phyloP scores from a whole-genome alignment of 345 rosid species.

The Syzygium aromaticum region DNA sequence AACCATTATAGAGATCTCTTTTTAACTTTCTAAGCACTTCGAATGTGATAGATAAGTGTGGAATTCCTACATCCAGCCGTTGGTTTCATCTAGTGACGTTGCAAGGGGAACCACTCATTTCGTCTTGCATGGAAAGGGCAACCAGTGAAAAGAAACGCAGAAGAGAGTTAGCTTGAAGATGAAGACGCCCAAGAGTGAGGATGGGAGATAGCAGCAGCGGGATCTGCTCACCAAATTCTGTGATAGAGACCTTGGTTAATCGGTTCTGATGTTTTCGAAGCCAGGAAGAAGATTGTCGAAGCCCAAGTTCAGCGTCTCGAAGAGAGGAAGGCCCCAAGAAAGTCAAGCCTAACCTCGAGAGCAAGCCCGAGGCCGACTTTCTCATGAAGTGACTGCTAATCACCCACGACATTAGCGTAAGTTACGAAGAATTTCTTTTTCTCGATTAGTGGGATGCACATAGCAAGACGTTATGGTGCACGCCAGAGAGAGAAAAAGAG shows the following conservation, averaged over 20 bases:
- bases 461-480: neutral
- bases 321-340: neutral
- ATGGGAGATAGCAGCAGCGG: no score
- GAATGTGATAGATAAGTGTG: no score
- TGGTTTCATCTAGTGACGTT: no score
- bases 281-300: neutral
- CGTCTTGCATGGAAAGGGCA: no score
- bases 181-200: no score
- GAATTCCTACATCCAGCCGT: no score
- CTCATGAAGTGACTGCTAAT: neutral
- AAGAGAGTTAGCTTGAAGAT: no score
- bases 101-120: no score
- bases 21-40: no score
- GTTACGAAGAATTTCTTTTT: neutral
- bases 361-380: neutral
- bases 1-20: no score
- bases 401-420: neutral
- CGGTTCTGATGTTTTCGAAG: neutral
- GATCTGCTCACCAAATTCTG: no score
- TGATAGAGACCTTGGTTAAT: neutral
- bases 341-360: neutral
- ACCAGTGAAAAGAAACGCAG: no score
- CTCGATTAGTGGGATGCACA: neutral
- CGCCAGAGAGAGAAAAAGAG: neutral
- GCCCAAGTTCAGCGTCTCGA: neutral